A percentile compares a stretch with the other conserved stretches of the same genome.
Evolutionary conservation across 495 filamentous ascomycete genomes (phyloP).

Genomic region (Xylaria curta): DNA sequence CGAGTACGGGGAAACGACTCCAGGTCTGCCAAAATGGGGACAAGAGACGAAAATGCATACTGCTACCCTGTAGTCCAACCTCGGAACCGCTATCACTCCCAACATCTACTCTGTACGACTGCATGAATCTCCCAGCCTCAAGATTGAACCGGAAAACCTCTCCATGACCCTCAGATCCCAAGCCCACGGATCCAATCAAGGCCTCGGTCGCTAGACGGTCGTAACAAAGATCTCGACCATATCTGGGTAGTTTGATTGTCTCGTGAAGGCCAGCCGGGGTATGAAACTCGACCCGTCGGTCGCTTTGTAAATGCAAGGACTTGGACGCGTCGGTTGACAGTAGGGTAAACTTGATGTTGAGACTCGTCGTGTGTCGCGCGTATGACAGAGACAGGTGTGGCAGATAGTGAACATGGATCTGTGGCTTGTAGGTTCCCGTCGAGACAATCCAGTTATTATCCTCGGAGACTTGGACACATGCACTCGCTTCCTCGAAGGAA

Average conservation of each 20-base stretch:
- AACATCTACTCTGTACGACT: constrained; percentile 77
- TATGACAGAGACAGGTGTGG: constrained; percentile 92
- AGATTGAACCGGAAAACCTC: constrained; percentile 94
- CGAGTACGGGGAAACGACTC: neutral
- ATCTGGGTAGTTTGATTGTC: constrained; percentile 83
- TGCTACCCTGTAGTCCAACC: constrained; percentile 80
- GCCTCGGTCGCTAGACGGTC: constrained; percentile 86
- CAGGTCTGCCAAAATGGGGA: neutral
- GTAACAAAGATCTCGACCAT: constrained; percentile 88
- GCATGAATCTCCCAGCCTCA: constrained; percentile 89
- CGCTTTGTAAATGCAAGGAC: constrained; percentile 89
- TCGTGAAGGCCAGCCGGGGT: constrained; percentile 90
- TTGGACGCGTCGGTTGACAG: constrained; percentile 96
- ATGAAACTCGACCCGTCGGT: constrained; percentile 93
- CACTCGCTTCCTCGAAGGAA: constrained; percentile 97
- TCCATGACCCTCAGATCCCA: constrained; percentile 78
- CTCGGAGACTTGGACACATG: constrained; percentile 87
- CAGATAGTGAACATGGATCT: constrained; percentile 94
- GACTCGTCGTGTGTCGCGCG: constrained; percentile 86
- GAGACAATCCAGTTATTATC: constrained; percentile 99
- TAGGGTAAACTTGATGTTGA: constrained; percentile 93
- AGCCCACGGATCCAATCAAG: constrained; percentile 84
- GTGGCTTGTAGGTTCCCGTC: constrained; percentile 92
- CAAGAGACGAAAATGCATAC: constrained; percentile 14
- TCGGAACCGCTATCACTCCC: constrained; percentile 78